These are phyloP conservation scores for Coleophoma cylindrospora DNA, from an alignment of 2,329 filamentous ascomycete species.

Conservation along the genomic window DNA sequence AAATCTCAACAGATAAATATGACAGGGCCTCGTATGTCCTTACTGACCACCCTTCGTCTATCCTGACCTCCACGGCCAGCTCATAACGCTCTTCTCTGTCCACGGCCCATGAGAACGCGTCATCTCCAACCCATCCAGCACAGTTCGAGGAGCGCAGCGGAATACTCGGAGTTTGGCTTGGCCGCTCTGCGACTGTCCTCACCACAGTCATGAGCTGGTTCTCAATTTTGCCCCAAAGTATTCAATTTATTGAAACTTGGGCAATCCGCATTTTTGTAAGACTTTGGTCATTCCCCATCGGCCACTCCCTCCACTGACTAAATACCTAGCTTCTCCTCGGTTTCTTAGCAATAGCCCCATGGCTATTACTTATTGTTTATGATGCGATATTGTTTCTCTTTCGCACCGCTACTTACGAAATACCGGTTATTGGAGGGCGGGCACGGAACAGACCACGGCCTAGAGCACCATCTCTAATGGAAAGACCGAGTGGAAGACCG, in stretches of 20 bases:
- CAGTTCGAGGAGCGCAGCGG: no score
- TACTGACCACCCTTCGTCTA: no score
- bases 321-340: conserved; percentile 52
- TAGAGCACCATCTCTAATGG: conserved; percentile 55
- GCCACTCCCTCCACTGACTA: not conserved
- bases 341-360: conserved; percentile 55
- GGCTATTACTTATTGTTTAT: conserved; percentile 56
- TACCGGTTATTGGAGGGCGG: conserved; percentile 55
- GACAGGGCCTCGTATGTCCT: no score
- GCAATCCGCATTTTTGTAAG: conserved; percentile 57
- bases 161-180: no score
- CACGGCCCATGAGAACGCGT: no score
- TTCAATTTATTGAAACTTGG: conserved; percentile 57
- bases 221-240: conserved; percentile 56
- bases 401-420: conserved; percentile 51
- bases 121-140: no score
- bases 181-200: no score
- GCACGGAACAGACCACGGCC: conserved; percentile 55
- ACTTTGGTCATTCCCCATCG: not conserved
- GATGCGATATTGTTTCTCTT: conserved; percentile 58
- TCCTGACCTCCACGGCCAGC: no score
- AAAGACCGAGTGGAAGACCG: conserved; percentile 45
- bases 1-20: no score
- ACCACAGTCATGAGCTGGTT: conserved; percentile 51
- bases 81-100: no score